Evolutionary conservation across 1,284 basidiomycete genomes (phyloP).

Genomic region (Irpex rosettiformis): DNA sequence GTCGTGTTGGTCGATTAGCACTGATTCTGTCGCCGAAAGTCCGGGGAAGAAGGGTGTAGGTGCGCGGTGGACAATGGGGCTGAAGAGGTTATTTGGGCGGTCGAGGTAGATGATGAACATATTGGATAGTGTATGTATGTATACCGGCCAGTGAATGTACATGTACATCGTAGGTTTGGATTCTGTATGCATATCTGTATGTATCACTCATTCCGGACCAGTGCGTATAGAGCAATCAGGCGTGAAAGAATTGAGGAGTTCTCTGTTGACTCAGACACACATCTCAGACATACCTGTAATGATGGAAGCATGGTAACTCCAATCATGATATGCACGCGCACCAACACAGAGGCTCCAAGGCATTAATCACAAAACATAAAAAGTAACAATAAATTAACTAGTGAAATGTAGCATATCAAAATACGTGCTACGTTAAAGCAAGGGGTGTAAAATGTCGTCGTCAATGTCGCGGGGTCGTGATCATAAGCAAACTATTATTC

Average conservation of each 20-base stretch:
- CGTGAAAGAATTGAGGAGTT: too few relatives aligned
- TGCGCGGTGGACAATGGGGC: constrained; percentile 6
- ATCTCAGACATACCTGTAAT: too few relatives aligned
- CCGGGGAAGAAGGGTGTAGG: background rate
- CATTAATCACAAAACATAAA: background rate
- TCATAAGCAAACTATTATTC: background rate
- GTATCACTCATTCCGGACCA: too few relatives aligned
- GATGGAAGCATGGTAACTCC: too few relatives aligned
- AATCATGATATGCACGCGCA: too few relatives aligned
- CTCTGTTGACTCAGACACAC: too few relatives aligned
- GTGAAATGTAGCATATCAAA: background rate
- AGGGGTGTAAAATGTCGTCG: background rate
- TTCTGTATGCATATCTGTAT: too few relatives aligned
- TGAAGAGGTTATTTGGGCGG: constrained; percentile 10
- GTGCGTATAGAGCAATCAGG: too few relatives aligned
- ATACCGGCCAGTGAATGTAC: background rate
- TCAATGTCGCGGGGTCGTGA: background rate
- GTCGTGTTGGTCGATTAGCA: constrained; percentile 12
- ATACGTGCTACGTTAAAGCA: background rate
- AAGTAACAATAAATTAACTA: background rate
- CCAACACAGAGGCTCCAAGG: too few relatives aligned
- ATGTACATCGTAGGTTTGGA: background rate
- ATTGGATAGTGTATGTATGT: background rate
- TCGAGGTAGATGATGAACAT: background rate
- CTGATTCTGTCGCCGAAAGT: constrained; percentile 7